Conservation (phyloP, 2,329 filamentous ascomycete species). For the Alternaria novae-zelandiae region DNA sequence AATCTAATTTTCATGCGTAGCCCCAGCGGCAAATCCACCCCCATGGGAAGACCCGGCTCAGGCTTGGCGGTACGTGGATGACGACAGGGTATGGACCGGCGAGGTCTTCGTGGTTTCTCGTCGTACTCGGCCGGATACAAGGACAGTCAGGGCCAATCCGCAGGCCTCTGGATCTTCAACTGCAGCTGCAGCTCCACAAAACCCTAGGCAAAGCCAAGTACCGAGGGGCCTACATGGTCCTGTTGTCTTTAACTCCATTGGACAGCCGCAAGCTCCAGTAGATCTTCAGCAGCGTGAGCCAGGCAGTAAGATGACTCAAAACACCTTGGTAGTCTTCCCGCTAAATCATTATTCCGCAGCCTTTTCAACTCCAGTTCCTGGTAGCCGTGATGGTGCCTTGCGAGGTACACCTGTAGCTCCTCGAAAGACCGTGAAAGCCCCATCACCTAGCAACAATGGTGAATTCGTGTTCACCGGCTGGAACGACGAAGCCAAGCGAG, state of each 20-base stretch:
- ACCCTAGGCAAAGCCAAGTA: background rate
- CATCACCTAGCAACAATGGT: background rate
- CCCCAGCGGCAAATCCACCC: background rate
- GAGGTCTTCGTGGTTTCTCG: background rate
- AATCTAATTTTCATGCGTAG: background rate
- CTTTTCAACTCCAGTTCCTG: background rate
- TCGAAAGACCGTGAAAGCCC: background rate
- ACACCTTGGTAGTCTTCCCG: background rate
- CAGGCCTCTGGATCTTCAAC: background rate
- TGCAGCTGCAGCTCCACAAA: background rate
- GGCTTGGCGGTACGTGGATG: background rate
- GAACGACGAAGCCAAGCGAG: conserved; percentile 6
- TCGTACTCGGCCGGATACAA: background rate
- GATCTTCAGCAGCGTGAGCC: background rate
- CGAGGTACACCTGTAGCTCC: background rate
- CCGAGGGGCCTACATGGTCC: background rate
- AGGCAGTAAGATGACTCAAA: background rate
- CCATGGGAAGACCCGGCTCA: background rate
- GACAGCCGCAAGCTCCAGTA: background rate
- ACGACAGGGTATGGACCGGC: background rate
- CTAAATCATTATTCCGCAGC: background rate
- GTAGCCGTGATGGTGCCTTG: background rate
- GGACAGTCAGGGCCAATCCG: background rate
- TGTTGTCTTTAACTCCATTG: background rate
- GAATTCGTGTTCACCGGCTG: conserved; percentile 4